Evolutionary conservation across 805 yeast genomes (phyloP), one percentile per base, ranked within the genome.

Genomic region (Vanderwaltozyma tropicalis): DNA sequence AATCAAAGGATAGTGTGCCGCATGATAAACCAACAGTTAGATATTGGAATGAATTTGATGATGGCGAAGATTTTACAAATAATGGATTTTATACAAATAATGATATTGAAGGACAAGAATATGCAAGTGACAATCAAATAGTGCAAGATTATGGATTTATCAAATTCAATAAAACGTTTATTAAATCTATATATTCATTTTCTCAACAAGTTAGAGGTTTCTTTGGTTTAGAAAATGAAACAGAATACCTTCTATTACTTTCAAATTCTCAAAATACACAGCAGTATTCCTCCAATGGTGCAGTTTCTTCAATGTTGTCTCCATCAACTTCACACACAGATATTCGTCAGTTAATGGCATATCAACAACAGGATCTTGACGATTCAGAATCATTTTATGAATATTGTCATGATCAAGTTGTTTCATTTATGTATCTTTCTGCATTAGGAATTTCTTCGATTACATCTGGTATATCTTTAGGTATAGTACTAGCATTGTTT

Each of bases 1-100:
- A 25, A 18, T 16, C 28, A 19, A 5, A 5, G 10, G 31, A 19
- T 8, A 28, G 9, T 11, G 19, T 7, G 12, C 12, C 17, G 14
- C 17, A 16, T 24, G 15, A 21, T 9, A 31, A 34, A 9, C 19
- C 34, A 9, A 20, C 39, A 8, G 37, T 48, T 4, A 41, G 61
- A 22, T 57, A 57, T 33, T 57, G 62, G 62, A 57, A 57, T 40
- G 62, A 57, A 41, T 56, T 57, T 39, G 62, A 57, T 39, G 58
- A 54, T 35, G 59, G 50, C 1, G 56, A 55, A 22, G 55, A 41
- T 9, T 34, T 32, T 15, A 52, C 49, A 16, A 53, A 41, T 15
- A 32, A 31, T 14, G 40, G 41, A 3, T 46, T 46, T 25, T 49
- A 41, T 41, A n/a, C 38, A 24, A 32, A 31, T 26, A 13, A 32